phyloP scores from a whole-genome alignment of 192 early-diverging fungal genomes.

The Funneliformis geosporum region DNA sequence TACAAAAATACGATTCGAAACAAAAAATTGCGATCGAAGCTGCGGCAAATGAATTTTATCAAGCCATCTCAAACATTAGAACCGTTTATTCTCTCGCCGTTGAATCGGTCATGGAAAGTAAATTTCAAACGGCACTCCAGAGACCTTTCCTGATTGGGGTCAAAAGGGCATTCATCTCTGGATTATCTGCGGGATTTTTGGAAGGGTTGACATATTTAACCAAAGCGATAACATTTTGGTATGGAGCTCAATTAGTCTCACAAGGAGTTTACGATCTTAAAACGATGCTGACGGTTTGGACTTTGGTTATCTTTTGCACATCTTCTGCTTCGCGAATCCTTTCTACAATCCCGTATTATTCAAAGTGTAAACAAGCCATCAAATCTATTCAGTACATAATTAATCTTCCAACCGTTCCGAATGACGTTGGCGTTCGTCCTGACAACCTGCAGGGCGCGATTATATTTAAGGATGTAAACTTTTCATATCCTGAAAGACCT shows the following conservation, averaged over 20 bases:
- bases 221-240: slow-evolving; percentile 29
- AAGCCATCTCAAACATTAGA: slow-evolving; percentile 20
- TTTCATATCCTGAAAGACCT: slow-evolving; percentile 68
- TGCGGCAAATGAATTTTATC: slow-evolving; percentile 29
- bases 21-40: slow-evolving; percentile 6
- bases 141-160: slow-evolving; percentile 20
- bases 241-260: slow-evolving; percentile 16
- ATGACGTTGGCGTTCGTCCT: slow-evolving; percentile 24
- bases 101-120: neutral
- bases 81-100: slow-evolving; percentile 8
- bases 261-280: slow-evolving; percentile 23
- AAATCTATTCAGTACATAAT: slow-evolving; percentile 9
- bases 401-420: neutral
- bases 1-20: slow-evolving; percentile 25
- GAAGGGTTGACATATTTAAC: slow-evolving; percentile 22
- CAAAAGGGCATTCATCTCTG: slow-evolving; percentile 10
- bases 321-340: neutral
- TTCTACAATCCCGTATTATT: slow-evolving; percentile 19
- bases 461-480: slow-evolving; percentile 59
- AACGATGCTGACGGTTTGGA: slow-evolving; percentile 26
- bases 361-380: slow-evolving; percentile 25
- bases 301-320: slow-evolving; percentile 31
- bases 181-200: neutral
- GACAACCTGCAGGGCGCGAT: slow-evolving; percentile 48
- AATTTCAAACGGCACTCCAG: slow-evolving; percentile 13